A percentile compares a stretch with the other conserved stretches of the same genome.
Evolutionary conservation across 139 green algal species (phyloP).

Genomic region (Zygnema cylindricum): DNA sequence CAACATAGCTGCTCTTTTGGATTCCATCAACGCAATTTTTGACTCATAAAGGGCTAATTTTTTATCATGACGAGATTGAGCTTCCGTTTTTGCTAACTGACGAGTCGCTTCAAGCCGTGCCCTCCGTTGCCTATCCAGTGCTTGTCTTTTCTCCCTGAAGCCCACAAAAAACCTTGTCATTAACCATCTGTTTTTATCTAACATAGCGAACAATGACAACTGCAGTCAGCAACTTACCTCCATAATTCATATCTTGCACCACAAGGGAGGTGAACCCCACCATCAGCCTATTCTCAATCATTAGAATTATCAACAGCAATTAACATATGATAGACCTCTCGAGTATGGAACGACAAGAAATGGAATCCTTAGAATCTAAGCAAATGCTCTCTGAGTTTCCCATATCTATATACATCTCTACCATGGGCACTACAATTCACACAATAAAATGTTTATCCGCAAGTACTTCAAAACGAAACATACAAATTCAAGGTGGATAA

Average conservation of each 20-base stretch:
- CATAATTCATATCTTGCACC: background rate
- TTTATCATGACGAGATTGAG: slow-evolving; percentile 8
- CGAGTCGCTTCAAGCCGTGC: background rate
- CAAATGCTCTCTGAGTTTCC: background rate
- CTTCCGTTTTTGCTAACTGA: background rate
- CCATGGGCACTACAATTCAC: background rate
- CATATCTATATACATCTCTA: no score
- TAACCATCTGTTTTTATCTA: background rate
- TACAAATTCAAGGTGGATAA: background rate
- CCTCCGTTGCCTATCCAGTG: background rate
- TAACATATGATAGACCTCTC: no score
- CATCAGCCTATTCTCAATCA: no score
- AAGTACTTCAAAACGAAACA: background rate
- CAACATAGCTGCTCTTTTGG: slow-evolving; percentile 9
- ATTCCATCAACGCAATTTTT: slow-evolving; percentile 8
- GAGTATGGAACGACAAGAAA: background rate
- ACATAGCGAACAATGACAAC: background rate
- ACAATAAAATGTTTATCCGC: background rate
- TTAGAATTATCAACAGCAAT: no score
- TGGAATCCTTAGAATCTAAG: background rate
- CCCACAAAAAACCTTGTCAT: background rate
- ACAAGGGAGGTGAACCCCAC: no score
- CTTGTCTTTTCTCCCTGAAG: background rate
- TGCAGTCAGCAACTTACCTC: background rate
- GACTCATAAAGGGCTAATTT: background rate